phyloP scores from a whole-genome alignment of 73 alveolate species.

The Tetrahymena malaccensis region DNA sequence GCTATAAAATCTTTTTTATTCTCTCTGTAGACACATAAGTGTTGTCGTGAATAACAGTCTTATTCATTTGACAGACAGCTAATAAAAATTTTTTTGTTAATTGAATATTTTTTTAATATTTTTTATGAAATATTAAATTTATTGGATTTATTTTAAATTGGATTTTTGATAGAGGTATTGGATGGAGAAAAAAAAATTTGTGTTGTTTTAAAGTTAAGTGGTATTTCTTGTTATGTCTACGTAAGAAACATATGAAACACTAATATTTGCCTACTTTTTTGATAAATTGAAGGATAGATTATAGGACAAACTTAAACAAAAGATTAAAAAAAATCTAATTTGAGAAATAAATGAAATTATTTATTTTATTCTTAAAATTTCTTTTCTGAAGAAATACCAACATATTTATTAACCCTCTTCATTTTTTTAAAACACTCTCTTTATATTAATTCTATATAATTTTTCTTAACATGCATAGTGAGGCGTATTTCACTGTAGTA shows the following conservation, averaged over 20 bases:
- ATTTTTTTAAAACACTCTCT: too few species aligned
- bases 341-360: neutral
- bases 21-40: neutral
- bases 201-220: neutral
- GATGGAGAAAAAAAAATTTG: neutral
- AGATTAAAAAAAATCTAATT: neutral
- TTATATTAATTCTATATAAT: too few species aligned
- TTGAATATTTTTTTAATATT: too few species aligned
- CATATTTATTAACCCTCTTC: too few species aligned
- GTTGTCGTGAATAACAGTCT: neutral
- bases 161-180: neutral
- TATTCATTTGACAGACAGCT: neutral
- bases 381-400: neutral
- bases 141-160: neutral
- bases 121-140: neutral
- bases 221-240: neutral
- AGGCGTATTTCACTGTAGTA: too few species aligned
- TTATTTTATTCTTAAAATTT: neutral
- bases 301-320: neutral
- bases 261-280: neutral
- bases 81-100: too few species aligned
- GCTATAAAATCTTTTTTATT: neutral
- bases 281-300: too few species aligned
- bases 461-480: too few species aligned
- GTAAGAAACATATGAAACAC: neutral